Evolutionary conservation across 2,329 filamentous ascomycete genomes (phyloP), one percentile per base, ranked within the genome.

Genomic region (Aspergillus sp.): DNA sequence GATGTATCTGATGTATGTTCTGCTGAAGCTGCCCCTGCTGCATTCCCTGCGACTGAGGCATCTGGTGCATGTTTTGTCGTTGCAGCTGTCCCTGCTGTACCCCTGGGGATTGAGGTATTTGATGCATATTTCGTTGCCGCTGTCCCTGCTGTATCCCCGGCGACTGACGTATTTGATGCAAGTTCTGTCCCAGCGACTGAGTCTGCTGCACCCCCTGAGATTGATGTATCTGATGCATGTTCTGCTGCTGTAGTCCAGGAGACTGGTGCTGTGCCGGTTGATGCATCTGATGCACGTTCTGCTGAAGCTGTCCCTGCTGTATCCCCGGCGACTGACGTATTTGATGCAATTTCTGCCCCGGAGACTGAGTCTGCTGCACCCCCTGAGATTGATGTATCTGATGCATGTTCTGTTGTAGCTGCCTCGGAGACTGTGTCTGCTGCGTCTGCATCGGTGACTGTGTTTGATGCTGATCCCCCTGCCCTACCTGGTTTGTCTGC

Each of bases 381-480:
- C 37, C 30, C 3, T 31, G 34, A 11, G 28, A 32, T 11, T 25
- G 34, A n/a, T 40, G 41, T 7, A 32, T 27, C 15, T 42, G 38
- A 13, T 33, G 28, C 13, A 35, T 34, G 24, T 31, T 24, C 16
- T 35, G 29, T 13, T 12, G 10, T 12, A 16, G 13, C 10, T 32
- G 30, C n/a, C 15, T 12, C 7, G 19, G 29, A 12, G 29, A 8
- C 11, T 30, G 15, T 6, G 13, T 47, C 30, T 50, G 49, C 24
- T 48, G 46, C 15, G 47, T 41, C 24, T 48, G 44, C 35, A 49
- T 43, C 20, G 51, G 50, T 7, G 43, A 43, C 15, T 49, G 43
- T n/a, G 44, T 44, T 4, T 47, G 33, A 10, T 33, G 36, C 30
- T 12, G 33, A 12, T 24, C n/a, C 31, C 30, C 11, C 36, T 26